Evolutionary conservation across 2,329 filamentous ascomycete genomes (phyloP), one percentile per base, ranked within the genome.

Genomic region (Bretziella fagacearum): DNA sequence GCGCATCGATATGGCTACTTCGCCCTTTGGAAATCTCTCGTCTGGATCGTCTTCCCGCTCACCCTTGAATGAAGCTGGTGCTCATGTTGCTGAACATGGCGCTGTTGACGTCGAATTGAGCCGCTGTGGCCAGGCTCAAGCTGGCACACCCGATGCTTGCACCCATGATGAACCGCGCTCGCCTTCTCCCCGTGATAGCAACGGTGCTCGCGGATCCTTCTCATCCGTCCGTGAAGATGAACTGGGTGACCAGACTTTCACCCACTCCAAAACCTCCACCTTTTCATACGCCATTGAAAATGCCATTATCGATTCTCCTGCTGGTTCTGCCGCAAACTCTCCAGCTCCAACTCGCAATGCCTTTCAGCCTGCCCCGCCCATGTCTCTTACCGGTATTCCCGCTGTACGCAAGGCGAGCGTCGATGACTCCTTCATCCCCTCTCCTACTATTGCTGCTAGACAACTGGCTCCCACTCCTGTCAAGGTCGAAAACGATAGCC

Each of bases 221-320:
- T 77, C 73, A 25, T 77, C 73, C 39, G 72, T 77, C 50, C 66
- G 73, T 51, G 73, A 77, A 63, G 69, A 71, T 58, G 71, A 74
- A 56, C 65, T 68, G 54, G 69, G 70, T 51, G 68, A 71, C 48
- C 76, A 80, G 63, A 72, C 70, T 47, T 80, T 80, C 53, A 78
- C 74, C 43, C 68, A 68, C 46, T 71, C 72, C 57, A 79, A 77
- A 59, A 62, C 77, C 52, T 79, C 75, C 29, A 74, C 71, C 47
- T 77, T 76, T 55, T 64, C 64, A 39, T 60, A 63, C 48, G 58
- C 59, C 23, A 60, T 65, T 54, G 71, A 75, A 54, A 66, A 70
- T 47, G 68, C 64, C 40, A 57, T 71, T 51, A 65, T 68, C 56
- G 72, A 75, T 55, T 64, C 49, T 66, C 64, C 42, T 57, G 69